A percentile compares a stretch with the other conserved stretches of the same genome.
Evolutionary conservation across 768 basidiomycete species (phyloP).

Genomic region (Pulveroboletus sp.): DNA sequence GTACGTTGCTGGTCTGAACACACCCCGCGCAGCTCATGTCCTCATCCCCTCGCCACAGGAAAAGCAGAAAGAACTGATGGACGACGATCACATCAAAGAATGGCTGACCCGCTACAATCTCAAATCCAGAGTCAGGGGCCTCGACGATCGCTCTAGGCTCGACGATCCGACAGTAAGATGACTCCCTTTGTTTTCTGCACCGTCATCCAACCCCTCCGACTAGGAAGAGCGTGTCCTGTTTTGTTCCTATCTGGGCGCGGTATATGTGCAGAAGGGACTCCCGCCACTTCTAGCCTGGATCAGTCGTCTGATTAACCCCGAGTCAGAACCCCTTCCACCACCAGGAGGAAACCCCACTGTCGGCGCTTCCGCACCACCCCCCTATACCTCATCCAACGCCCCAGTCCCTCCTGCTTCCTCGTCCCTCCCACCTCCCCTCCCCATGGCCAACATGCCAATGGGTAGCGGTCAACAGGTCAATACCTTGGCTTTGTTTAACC

Average conservation of each 20-base stretch:
- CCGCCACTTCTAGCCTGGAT: conserved; percentile 53
- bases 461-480: conserved; percentile 28
- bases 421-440: conserved; percentile 16
- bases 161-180: conserved; percentile 34
- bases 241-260: conserved; percentile 61
- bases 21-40: neutral
- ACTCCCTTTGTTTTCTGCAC: neutral
- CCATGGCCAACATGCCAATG: no score
- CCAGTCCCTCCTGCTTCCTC: conserved; percentile 19
- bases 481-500: conserved; percentile 48
- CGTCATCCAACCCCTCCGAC: conserved; percentile 2
- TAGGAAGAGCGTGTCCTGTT: conserved; percentile 59
- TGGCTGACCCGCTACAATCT: conserved; percentile 55
- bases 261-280: conserved; percentile 56
- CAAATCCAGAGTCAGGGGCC: conserved; percentile 49
- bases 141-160: conserved; percentile 35
- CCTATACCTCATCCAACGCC: conserved; percentile 18
- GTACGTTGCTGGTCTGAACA: conserved; percentile 32
- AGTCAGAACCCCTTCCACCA: conserved; percentile 22
- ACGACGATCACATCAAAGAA: conserved; percentile 36
- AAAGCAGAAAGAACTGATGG: conserved; percentile 30
- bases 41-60: conserved; percentile 15
- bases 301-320: conserved; percentile 51
- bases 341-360: conserved; percentile 17
- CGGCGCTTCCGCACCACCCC: conserved; percentile 21